These are phyloP conservation scores for Phaseolus coccineus DNA, from an alignment of 331 rosid species.

Conservation along the genomic window DNA sequence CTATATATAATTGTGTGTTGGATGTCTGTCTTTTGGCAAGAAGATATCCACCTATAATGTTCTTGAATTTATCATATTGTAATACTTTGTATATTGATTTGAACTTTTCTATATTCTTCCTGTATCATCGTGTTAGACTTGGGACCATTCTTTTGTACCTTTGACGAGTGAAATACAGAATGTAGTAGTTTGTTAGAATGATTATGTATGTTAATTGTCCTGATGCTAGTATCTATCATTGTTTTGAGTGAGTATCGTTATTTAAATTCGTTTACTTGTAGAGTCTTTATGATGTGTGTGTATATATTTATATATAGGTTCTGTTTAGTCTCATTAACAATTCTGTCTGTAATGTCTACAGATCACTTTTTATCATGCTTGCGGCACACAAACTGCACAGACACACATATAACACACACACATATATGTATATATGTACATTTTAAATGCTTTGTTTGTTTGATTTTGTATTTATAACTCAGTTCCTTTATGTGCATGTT, in stretches of 20 bases:
- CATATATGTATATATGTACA: too few relatives aligned
- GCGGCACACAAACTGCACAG: too few relatives aligned
- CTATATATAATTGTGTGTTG: background rate
- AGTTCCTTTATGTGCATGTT: constrained; percentile 23
- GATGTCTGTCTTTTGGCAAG: background rate
- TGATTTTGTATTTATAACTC: background rate
- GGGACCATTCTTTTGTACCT: background rate
- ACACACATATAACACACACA: too few relatives aligned
- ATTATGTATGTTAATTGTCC: background rate
- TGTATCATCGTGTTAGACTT: background rate
- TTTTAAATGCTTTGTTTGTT: background rate
- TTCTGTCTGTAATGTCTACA: too few relatives aligned
- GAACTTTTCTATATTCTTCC: background rate
- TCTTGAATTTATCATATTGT: background rate
- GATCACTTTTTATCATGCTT: too few relatives aligned
- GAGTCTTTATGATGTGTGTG: too few relatives aligned
- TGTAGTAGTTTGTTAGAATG: background rate
- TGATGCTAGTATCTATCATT: background rate
- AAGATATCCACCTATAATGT: background rate
- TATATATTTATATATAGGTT: too few relatives aligned
- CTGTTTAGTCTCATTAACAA: too few relatives aligned
- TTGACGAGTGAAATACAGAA: background rate
- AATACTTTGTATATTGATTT: background rate
- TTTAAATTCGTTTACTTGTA: background rate
- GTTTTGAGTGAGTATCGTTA: background rate